Base-by-base conservation (phyloP, 306 rosid species). In the Corylus heterophylla region DNA sequence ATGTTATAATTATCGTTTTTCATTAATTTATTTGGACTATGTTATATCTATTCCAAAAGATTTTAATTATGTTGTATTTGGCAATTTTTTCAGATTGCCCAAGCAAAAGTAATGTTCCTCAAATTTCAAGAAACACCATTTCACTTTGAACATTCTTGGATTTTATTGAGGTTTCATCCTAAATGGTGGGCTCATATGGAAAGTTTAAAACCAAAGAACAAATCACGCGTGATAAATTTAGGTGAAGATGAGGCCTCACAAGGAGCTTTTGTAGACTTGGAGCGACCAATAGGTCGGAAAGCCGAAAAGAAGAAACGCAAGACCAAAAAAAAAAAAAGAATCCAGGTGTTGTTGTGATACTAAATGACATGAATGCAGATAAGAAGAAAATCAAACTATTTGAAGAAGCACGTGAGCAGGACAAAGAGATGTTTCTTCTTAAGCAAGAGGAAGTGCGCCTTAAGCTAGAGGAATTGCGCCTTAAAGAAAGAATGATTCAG, bases 341-440 rank as follows among this genome's bases (percentile, higher is more conserved):
- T 39, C 12, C 7, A 3, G 2, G 12, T 11, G 7, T 11, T 11
- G 0, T 5, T 4, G 1, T 29, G 42, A 29, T 61, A 61, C 31
- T 27, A 29, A 61, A 27, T 61, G 68, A 61, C 16, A 61, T 27
- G 29, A 12, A 25, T 1, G 8, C 11, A 61, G 39, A 12, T 8
- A 61, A 29, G 27, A 61, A 27, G 42, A 27, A 29, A n/a, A 4
- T 11, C 1, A 25, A 27, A 12, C 10, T 61, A 12, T 12, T 27
- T 8, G 44, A 61, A 13, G 7, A 0, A 61, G 16, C 4, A 1
- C 0, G 9, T 5, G 11, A 54, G n/a, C 59, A 54, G 16, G 10
- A 17, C 22, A 61, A 12, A 25, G 37, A 61, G 8, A 1, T 90
- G 90, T 86, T 90, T 88, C 88, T 83, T 88, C 83, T 88, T 51